Base-by-base conservation (phyloP, 352 stramenopile species). In the Plasmopara viticola region DNA sequence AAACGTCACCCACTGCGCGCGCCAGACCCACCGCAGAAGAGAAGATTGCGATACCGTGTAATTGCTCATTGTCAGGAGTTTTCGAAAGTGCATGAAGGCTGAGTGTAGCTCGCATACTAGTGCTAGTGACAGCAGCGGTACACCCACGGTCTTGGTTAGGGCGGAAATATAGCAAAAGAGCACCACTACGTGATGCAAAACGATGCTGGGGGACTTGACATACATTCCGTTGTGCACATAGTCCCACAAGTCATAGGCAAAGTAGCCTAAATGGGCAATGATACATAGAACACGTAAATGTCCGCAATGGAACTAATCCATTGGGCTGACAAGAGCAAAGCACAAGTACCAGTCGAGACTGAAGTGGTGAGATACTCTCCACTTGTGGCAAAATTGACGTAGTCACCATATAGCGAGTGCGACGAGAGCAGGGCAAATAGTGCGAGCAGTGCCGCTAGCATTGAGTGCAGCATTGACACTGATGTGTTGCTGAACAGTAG, bases 221-320 rank as follows among this genome's bases (percentile, higher is more conserved):
- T 90, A 87, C 34, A 90, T 56, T 0, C 74, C 62, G 38, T 90
- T 74, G 25, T 88, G 64, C 61, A 87, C 57, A 37, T 79, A 90
- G 56, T 90, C 80, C 73, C 75, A 86, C 45, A 88, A 71, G 44
- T 90, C 80, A 48, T 90, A 88, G n/a, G 72, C 76, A 59, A 90
- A 90, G 56, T 90, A 90, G 13, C 80, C 63, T 71, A 29, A 18
- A 37, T 17, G 55, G 67, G 44, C 14, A 25, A 25, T n/a, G n/a
- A n/a, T 25, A 25, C 20, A 25, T 25, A 25, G 20, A 64, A 41
- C 30, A 12, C n/a, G 56, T 30, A 18, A 60, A 6, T 33, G 38
- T 48, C 38, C 44, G 14, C 10, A 2, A 48, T 39, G 9, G n/a
- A 42, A 37, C 6, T 5, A 52, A 18, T 17, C 8, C 17, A n/a